phyloP scores from a whole-genome alignment of 2,329 filamentous ascomycete species.

The Ceratocystis alfenasii region DNA sequence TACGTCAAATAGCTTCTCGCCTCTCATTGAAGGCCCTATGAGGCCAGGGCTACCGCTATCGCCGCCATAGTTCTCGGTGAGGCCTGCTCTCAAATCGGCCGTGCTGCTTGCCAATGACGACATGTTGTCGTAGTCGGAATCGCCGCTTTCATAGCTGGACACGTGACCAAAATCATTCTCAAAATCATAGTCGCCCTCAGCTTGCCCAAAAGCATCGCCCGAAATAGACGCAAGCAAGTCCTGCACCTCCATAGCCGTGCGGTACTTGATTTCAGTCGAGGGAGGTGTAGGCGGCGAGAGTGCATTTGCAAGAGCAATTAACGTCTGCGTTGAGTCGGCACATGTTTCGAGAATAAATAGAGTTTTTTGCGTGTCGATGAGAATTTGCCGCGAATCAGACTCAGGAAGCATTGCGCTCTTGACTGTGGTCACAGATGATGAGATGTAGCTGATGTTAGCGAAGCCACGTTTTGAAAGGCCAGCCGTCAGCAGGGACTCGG shows the following conservation, averaged over 20 bases:
- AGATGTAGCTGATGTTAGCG: conserved; percentile 77
- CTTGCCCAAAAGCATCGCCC: conserved; percentile 62
- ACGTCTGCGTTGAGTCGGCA: conserved; percentile 89
- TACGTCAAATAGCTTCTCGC: conserved; percentile 39
- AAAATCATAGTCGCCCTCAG: conserved; percentile 50
- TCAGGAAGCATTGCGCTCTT: conserved; percentile 45
- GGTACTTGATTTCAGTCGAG: conserved; percentile 71
- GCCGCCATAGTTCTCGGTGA: conserved; percentile 23
- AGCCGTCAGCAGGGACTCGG: conserved; percentile 37
- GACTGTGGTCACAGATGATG: conserved; percentile 60
- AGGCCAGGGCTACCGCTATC: not conserved
- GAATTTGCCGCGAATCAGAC: conserved; percentile 51
- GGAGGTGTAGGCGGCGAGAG: conserved; percentile 74
- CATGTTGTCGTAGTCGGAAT: conserved; percentile 27
- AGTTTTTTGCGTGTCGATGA: conserved; percentile 73
- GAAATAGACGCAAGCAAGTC: conserved; percentile 85
- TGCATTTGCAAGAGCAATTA: conserved; percentile 66
- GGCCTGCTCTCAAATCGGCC: conserved; percentile 29
- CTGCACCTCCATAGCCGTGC: conserved; percentile 73
- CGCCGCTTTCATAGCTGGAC: conserved; percentile 36
- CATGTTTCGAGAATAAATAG: conserved; percentile 87
- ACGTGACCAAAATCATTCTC: conserved; percentile 51
- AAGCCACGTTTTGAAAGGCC: conserved; percentile 55
- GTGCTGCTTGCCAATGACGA: conserved; percentile 15
- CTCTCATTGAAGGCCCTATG: not conserved